phyloP scores from a whole-genome alignment of 1,284 basidiomycete genomes.

The Ceratobasidium sp. region DNA sequence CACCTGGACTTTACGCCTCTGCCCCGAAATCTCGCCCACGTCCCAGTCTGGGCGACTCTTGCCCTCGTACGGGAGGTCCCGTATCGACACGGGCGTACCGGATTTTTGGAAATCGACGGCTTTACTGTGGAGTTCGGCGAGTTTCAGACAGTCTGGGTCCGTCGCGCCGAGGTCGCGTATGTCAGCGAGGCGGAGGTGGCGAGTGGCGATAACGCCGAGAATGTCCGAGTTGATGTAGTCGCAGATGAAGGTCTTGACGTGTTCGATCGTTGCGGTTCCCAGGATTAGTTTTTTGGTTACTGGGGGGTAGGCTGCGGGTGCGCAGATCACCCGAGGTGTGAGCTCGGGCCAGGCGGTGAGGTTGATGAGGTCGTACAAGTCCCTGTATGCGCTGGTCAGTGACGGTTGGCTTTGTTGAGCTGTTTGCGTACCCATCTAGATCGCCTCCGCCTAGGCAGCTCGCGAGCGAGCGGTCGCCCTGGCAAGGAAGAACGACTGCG shows the following conservation, averaged over 20 bases:
- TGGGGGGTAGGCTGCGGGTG: conserved; percentile 61
- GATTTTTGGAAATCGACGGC: conserved; percentile 74
- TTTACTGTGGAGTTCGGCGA: conserved; percentile 69
- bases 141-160: conserved; percentile 63
- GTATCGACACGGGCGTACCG: conserved; percentile 62
- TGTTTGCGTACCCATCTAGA: conserved; percentile 65
- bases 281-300: conserved; percentile 57
- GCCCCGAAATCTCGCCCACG: conserved; percentile 60
- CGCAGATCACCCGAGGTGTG: conserved; percentile 56
- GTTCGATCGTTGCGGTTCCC: conserved; percentile 63
- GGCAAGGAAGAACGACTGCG: conserved; percentile 72
- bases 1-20: conserved; percentile 50
- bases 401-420: conserved; percentile 4
- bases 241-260: conserved; percentile 74
- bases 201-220: conserved; percentile 58
- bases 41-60: conserved; percentile 71
- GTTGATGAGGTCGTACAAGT: conserved; percentile 49
- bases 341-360: conserved; percentile 55
- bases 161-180: conserved; percentile 60
- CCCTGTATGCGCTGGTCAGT: conserved; percentile 35
- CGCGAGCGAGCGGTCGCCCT: conserved; percentile 65
- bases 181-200: conserved; percentile 76
- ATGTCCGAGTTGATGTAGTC: conserved; percentile 74
- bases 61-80: conserved; percentile 57
- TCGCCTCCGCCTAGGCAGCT: conserved; percentile 75